These are phyloP conservation scores for Dentiscutata heterogama DNA, from an alignment of 371 early-diverging fungal species.

Conservation along the genomic window DNA sequence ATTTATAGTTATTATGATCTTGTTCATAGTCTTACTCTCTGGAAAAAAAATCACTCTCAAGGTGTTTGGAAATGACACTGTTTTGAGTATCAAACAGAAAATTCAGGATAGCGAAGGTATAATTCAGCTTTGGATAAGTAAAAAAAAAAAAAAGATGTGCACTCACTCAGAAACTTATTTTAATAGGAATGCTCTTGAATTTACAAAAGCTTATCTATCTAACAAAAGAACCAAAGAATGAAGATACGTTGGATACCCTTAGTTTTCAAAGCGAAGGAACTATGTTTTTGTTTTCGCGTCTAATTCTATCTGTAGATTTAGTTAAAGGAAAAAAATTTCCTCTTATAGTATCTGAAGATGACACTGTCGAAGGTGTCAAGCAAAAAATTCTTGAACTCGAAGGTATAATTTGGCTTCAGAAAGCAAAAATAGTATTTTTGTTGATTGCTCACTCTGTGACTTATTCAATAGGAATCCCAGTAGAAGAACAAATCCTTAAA, in stretches of 20 bases:
- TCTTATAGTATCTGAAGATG: slow-evolving; percentile 61
- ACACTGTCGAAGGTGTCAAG: slow-evolving; percentile 20
- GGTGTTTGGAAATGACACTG: slow-evolving; percentile 52
- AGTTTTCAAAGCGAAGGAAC: neutral
- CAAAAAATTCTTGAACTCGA: neutral
- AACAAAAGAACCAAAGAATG: neutral
- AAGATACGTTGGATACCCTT: neutral
- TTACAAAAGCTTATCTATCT: neutral
- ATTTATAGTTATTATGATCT: neutral
- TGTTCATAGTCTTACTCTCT: slow-evolving; percentile 81
- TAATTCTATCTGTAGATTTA: slow-evolving; percentile 72
- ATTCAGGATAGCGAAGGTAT: slow-evolving; percentile 14
- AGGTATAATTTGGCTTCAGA: slow-evolving; percentile 8
- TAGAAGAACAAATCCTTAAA: neutral
- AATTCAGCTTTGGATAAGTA: neutral
- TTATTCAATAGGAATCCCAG: neutral
- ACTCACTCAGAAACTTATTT: neutral
- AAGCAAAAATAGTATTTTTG: neutral
- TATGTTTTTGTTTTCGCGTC: slow-evolving; percentile 1
- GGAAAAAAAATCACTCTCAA: slow-evolving; percentile 78
- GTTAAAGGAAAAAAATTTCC: slow-evolving; percentile 80
- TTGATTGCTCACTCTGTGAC: neutral
- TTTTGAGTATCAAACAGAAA: neutral
- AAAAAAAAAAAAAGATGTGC: too few relatives aligned
- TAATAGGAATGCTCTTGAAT: slow-evolving; percentile 4